These are phyloP conservation scores for Trichoderma arundinaceum DNA, from an alignment of 2,329 filamentous ascomycete genomes.

Conservation along the genomic window DNA sequence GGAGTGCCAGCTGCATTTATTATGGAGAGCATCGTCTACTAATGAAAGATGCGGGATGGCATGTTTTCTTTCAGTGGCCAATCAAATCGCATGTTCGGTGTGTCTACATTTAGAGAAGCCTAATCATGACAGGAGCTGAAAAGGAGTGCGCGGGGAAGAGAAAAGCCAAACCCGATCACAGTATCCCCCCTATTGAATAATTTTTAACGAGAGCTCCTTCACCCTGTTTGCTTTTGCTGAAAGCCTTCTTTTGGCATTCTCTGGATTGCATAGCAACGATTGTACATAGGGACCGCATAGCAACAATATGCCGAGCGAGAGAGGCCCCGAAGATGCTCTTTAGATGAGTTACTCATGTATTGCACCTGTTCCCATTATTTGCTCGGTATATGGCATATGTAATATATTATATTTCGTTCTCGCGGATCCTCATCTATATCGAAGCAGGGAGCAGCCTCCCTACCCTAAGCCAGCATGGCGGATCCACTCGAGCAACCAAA, in stretches of 20 bases:
- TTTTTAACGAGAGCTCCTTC: background rate
- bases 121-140: constrained; percentile 9
- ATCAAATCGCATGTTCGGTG: background rate
- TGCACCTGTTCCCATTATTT: background rate
- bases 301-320: background rate
- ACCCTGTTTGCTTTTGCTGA: background rate
- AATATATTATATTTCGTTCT: background rate
- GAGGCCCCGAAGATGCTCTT: background rate
- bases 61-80: background rate
- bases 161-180: background rate
- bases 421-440: background rate
- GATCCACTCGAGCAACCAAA: constrained; percentile 1
- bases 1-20: background rate
- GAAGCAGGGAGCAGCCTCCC: background rate
- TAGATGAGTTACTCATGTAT: background rate
- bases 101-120: background rate
- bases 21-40: constrained; percentile 15
- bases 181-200: background rate
- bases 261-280: too few relatives aligned
- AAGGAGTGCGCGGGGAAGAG: background rate
- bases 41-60: constrained; percentile 13
- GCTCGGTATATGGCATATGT: background rate
- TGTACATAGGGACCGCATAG: too few relatives aligned
- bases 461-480: background rate
- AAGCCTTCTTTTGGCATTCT: too few relatives aligned